These are phyloP conservation scores for Scenedesmus sp. DNA, from an alignment of 163 green algal species.

Conservation along the genomic window DNA sequence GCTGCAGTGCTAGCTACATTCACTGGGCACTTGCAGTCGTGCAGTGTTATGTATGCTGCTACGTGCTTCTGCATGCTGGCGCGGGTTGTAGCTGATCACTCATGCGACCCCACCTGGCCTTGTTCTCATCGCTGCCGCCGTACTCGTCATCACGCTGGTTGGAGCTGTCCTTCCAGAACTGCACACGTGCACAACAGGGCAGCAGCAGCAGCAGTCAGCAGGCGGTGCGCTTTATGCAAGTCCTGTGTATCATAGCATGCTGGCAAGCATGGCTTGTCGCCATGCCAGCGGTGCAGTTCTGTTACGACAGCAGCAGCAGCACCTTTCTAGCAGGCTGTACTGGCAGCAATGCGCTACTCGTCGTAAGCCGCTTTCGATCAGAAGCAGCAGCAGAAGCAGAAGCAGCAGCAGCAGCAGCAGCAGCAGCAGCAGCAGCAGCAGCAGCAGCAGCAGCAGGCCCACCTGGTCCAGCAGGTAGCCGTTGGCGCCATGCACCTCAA, in stretches of 20 bases:
- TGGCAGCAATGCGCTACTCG: too few species aligned
- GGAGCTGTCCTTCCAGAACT: slow-evolving; percentile 66
- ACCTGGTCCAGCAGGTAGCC: slow-evolving; percentile 6
- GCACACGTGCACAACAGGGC: not conserved
- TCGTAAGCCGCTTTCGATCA: too few species aligned
- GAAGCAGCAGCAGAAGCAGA: not conserved
- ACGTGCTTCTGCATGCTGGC: not conserved
- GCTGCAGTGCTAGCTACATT: not conserved
- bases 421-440: not conserved
- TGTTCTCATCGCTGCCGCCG: slow-evolving; percentile 77
- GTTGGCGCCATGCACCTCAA: slow-evolving; percentile 35
- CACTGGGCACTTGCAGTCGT: not conserved
- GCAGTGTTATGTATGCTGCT: not conserved
- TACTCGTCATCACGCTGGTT: slow-evolving; percentile 91
- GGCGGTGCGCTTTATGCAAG: too few species aligned
- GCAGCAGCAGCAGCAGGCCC: not conserved
- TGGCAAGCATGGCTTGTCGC: too few species aligned
- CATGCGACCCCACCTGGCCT: not conserved
- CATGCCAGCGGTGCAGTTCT: too few species aligned
- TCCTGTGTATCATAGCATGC: too few species aligned
- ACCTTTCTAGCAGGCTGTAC: too few species aligned
- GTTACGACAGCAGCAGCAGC: too few species aligned
- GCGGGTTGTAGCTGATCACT: too few species aligned
- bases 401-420: not conserved
- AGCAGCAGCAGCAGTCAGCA: not conserved